Base-by-base conservation (phyloP, 1,139 yeast genomes). In the Sugiyamaella xylanicola region DNA sequence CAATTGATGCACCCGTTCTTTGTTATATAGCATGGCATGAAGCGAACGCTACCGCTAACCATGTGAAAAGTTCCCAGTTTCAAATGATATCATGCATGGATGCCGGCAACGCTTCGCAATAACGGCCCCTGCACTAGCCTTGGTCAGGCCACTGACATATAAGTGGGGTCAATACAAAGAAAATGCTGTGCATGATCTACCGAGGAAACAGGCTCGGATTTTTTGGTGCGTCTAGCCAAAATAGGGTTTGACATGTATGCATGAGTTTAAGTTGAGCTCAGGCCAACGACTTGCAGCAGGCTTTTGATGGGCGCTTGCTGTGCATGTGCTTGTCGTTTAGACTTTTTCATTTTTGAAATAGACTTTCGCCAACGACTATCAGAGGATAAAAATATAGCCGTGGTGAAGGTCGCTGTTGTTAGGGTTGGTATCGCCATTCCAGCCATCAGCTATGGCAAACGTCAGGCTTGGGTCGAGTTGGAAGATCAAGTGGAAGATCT, bases 221-320 rank as follows among this genome's bases (percentile, higher is more conserved):
- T 32, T n/a, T 4, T 32, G 15, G 4, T 32, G 37, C 8, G 13
- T 8, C 15, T 32, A n/a, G 4, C 15, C 37, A 4, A 7, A 32
- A 8, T 32, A 32, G 37, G 37, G 37, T 32, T 32, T 32, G 37
- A 32, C 37, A 32, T 32, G 37, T 32, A 32, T 32, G 37, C 37
- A 32, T 32, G 37, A 32, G 37, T 32, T 32, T 32, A 8, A 32
- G 8, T 32, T 32, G 37, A 32, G 37, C 15, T 8, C 15, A 4
- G 37, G 13, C 37, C 37, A n/a, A 4, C 37, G 37, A 8, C 37
- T n/a, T 32, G 37, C 37, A 32, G 37, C 15, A 4, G 15, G 13
- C 15, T n/a, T 32, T 32, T 32, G 15, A 32, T 32, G 37, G 37
- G 37, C 37, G 37, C 37, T 32, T 8, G 37, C 37, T 32, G 15